Base-by-base conservation (phyloP, 495 filamentous ascomycete species). In the Cudoniella acicularis region DNA sequence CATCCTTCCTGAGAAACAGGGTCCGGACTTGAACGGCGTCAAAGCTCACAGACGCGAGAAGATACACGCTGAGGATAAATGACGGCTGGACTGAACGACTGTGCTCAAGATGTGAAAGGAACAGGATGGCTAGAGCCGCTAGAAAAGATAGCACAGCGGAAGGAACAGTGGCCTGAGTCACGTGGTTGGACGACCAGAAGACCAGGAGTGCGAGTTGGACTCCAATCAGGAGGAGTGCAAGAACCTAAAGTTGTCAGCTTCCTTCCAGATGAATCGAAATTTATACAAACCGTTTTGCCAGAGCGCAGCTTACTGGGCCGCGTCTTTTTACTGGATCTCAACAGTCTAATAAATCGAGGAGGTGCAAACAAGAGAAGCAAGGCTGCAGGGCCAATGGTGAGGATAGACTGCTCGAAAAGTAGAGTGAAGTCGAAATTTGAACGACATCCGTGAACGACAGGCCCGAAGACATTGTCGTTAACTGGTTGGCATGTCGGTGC, bases 21-120 rank as follows among this genome's bases (percentile, higher is more conserved):
- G 68, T 78, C 8, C 77, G 64, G 1, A 66, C 56, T 41, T 68
- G 72, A 13, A 69, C 78, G 47, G 72, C 70, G 67, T 87, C 84
- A 52, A 87, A 80, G 11, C 85, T 59, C 10, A 83, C 56, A 0
- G 82, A 79, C 59, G 79, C 64, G 36, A 84, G 69, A 2, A 89
- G 74, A 64, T 83, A 89, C 2, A 75, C 57, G 53, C 76, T 77
- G 51, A 88, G 65, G 13, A 87, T 56, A 3, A 22, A 40, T 20
- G 45, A 49, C 9, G 76, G 72, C 36, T 70, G 59, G 9, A 77
- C 54, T 9, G 66, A 60, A 8, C 65, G 64, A 1, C 53, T 49
- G 49, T 79, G 76, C 56, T 79, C 74, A 25, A 69, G 40, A 52
- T 70, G 72, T 1, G 73, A 76, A n/a, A 75, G 61, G 3, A 73